Conservation (phyloP, 352 stramenopile genomes). For the Phytophthora cactorum region DNA sequence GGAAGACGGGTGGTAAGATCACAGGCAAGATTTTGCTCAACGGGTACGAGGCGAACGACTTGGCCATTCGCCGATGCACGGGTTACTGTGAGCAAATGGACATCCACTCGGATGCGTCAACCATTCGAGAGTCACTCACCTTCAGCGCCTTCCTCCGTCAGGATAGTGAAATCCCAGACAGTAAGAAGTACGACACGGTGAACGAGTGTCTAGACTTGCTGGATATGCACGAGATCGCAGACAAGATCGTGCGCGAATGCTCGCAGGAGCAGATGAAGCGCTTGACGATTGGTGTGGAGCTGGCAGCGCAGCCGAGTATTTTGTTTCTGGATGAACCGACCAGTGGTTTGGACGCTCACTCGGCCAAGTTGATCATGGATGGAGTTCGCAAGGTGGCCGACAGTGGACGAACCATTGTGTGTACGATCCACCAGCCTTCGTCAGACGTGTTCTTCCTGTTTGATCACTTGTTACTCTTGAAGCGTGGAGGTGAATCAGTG, state of each 20-base stretch:
- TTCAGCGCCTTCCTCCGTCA: constrained; percentile 77
- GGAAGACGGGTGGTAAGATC: constrained; percentile 13
- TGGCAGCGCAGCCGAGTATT: constrained; percentile 9
- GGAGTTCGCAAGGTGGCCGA: constrained; percentile 12
- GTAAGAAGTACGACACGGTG: constrained; percentile 11
- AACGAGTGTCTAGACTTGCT: constrained; percentile 11
- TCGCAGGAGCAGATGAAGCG: constrained; percentile 14
- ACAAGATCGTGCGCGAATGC: constrained; percentile 10
- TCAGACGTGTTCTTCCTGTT: constrained; percentile 15
- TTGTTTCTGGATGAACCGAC: constrained; percentile 8
- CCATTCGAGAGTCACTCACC: constrained; percentile 6
- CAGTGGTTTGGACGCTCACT: constrained; percentile 7
- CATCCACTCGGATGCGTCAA: constrained; percentile 13
- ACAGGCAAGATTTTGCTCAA: constrained; percentile 16
- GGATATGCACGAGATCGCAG: constrained; percentile 10
- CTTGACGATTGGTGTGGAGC: constrained; percentile 5
- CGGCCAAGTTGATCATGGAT: constrained; percentile 14
- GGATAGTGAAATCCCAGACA: constrained; percentile 6
- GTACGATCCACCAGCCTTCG: constrained; percentile 11
- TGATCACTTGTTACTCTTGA: constrained; percentile 5
- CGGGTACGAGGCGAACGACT: constrained; percentile 11
- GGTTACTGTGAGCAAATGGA: constrained; percentile 28
- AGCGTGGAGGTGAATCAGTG: constrained; percentile 10
- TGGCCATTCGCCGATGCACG: constrained; percentile 15
- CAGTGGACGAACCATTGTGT: constrained; percentile 10